Percentiles rank a stretch among this genome's conserved stretches.
Evolutionary conservation across 345 rosid species (phyloP).

Genomic region (Pseudoturritis turrita): DNA sequence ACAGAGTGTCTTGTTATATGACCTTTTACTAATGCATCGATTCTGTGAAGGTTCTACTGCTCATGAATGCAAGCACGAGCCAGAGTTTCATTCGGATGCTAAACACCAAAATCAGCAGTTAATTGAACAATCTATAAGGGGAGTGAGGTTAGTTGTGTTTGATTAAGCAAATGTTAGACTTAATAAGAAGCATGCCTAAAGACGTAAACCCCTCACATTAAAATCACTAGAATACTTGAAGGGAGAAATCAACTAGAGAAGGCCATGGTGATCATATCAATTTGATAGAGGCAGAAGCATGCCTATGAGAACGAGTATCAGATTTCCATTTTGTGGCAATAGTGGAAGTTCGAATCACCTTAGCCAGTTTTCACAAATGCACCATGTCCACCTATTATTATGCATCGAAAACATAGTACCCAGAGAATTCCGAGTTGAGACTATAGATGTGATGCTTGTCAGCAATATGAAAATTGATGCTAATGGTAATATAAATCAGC

Average conservation of each 20-base stretch:
- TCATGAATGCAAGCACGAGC: neutral
- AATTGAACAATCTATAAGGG: neutral
- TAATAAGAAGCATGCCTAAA: neutral
- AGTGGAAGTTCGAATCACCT: neutral
- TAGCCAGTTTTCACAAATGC: conserved; percentile 6
- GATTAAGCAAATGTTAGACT: neutral
- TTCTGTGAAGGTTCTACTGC: neutral
- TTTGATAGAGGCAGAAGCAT: neutral
- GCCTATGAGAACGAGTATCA: neutral
- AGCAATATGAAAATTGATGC: neutral
- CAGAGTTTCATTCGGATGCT: neutral
- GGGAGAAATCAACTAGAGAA: neutral
- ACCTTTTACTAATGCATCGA: neutral
- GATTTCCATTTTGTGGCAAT: neutral
- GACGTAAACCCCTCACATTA: neutral
- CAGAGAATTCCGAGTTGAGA: conserved; percentile 26
- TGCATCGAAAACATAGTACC: conserved; percentile 60
- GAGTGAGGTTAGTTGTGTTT: neutral
- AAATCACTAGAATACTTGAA: neutral
- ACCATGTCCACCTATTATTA: conserved; percentile 46
- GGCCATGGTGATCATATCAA: neutral
- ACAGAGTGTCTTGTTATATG: neutral
- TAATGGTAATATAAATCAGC: neutral
- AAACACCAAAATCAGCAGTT: neutral
- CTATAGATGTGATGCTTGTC: neutral